Conservation (phyloP, 306 rosid species). For the Quercus dentata region DNA sequence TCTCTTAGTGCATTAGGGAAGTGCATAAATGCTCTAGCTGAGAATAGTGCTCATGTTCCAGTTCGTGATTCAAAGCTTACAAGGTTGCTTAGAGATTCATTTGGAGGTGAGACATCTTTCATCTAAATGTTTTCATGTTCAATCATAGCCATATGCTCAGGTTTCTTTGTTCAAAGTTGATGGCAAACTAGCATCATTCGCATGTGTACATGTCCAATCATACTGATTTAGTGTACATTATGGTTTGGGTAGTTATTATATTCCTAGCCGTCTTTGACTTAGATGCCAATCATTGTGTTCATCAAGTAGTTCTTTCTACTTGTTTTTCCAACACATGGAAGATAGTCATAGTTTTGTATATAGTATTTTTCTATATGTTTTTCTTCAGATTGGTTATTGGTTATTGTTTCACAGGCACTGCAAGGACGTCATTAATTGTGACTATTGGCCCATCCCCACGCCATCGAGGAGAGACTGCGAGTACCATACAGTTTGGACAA, state of each 20-base stretch:
- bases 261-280: not conserved
- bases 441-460: conserved; percentile 99
- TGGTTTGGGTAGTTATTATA: not conserved
- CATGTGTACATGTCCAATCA: not conserved
- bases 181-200: conserved; percentile 15
- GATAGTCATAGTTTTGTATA: not conserved
- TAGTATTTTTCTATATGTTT: not conserved
- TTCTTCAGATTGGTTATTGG: conserved; percentile 16
- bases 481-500: conserved; percentile 93
- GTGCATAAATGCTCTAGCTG: conserved; percentile 96
- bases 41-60: conserved; percentile 89
- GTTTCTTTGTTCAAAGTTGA: not conserved
- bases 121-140: not conserved
- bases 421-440: conserved; percentile 94
- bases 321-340: not conserved
- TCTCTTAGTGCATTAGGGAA: conserved; percentile 95
- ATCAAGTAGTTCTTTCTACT: not conserved
- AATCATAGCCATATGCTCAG: not conserved
- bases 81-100: conserved; percentile 90
- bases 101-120: conserved; percentile 69
- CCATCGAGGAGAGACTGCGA: conserved; percentile 97
- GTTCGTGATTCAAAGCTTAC: conserved; percentile 98
- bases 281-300: not conserved
- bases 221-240: not conserved
- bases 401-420: conserved; percentile 62